Evolutionary conservation across 2,329 filamentous ascomycete species (phyloP), one percentile per base, ranked within the genome.

Genomic region (Blastomyces gilchristii): DNA sequence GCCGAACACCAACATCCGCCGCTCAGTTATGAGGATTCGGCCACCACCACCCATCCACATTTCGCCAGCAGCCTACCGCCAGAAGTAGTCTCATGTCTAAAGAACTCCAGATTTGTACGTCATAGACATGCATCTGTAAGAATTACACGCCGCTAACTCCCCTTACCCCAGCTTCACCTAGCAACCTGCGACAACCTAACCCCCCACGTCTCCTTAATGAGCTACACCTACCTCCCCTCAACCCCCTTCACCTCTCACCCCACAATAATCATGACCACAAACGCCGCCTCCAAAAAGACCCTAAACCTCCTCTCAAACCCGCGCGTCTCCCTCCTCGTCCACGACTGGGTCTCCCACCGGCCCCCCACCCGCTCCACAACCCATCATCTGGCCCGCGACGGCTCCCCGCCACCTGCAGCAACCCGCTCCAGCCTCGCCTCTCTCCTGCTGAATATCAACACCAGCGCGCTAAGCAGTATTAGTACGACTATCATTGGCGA

Each of bases 201-300:
- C 67, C 94, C 94, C 11, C 91, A 97, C 75, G 90, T 97, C 68
- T 95, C 91, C 47, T 85, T 99, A 67, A 99, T 99, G 94, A 97
- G 96, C 81, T 97, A 97, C 80, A 97, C 94, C 72, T 97, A 97
- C 78, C 88, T 99, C 28, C 88, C 91, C 49, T 86, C 83, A 6
- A 90, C 89, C 18, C 87, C 86, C 49, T 88, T 86, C 75, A 83
- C 84, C 49, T n/a, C 87, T 91, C 22, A 88, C 91, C 67, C 87
- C n/a, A 88, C 91, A 67, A 95, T 97, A 72, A 88, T 97, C 81
- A 92, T 93, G 89, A 97, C 94, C 63, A 95, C 88, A 3, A 86
- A 92, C 70, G 84, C 89, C 28, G 87, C 87, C 69, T 85, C 87
- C 3, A 77, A 83, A 45, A 85, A 87, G 68, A 87, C 88, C 0